These are phyloP conservation scores for Candida manassasensis DNA, from an alignment of 805 yeast genomes.

Conservation along the genomic window DNA sequence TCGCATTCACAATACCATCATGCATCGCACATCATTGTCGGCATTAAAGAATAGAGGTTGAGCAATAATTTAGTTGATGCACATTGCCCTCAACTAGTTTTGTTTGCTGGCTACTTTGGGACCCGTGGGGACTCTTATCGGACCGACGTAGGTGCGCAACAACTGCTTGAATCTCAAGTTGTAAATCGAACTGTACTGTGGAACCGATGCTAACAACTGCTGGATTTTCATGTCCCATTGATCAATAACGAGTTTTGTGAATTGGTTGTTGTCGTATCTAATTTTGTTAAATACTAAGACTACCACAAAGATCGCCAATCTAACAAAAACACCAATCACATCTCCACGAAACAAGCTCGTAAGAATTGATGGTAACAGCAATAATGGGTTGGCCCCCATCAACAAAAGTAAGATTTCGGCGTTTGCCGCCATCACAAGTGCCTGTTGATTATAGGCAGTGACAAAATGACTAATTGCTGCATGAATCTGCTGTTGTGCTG, in stretches of 20 bases:
- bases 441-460: constrained; percentile 29
- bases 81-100: too few species aligned
- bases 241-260: constrained; percentile 35
- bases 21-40: too few species aligned
- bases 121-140: constrained; percentile 19
- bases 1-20: too few species aligned
- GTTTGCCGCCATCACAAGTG: constrained; percentile 34
- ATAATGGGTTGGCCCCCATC: constrained; percentile 13
- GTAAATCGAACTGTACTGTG: constrained; percentile 16
- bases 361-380: constrained; percentile 24
- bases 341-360: constrained; percentile 28
- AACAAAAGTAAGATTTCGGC: constrained; percentile 27
- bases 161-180: constrained; percentile 15
- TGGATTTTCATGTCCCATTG: constrained; percentile 43
- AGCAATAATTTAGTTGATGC: too few species aligned
- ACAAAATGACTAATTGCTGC: constrained; percentile 27
- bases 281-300: constrained; percentile 31
- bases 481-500: constrained; percentile 27
- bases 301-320: constrained; percentile 27
- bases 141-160: constrained; percentile 15
- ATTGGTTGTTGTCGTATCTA: constrained; percentile 29
- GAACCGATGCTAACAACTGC: constrained; percentile 13
- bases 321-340: constrained; percentile 28
- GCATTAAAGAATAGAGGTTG: too few species aligned
- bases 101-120: constrained; percentile 10